Conservation (phyloP, 2,329 filamentous ascomycete genomes). For the Fusarium sororula region DNA sequence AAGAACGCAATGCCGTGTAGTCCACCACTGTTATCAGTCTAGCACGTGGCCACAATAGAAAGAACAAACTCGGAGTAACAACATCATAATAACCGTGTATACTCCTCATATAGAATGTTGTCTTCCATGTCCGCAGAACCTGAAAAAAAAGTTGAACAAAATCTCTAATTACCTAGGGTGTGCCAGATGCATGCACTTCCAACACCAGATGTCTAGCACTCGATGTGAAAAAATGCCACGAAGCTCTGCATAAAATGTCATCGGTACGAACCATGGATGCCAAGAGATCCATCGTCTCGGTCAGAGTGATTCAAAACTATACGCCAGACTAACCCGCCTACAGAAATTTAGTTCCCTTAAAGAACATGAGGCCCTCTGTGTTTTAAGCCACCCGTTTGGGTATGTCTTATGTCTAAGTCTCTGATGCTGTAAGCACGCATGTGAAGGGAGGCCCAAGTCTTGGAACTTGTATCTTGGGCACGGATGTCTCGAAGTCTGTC, state of each 20-base stretch:
- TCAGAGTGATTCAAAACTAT: constrained; percentile 9
- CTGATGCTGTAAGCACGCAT: constrained; percentile 15
- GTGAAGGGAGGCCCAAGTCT: constrained; percentile 17
- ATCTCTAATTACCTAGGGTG: background rate
- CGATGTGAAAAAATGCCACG: constrained; percentile 41
- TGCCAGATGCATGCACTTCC: constrained; percentile 21
- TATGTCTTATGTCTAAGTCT: constrained; percentile 19
- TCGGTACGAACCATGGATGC: constrained; percentile 21
- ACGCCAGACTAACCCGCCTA: constrained; percentile 13
- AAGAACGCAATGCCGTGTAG: background rate
- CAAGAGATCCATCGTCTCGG: constrained; percentile 24
- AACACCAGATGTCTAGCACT: constrained; percentile 1
- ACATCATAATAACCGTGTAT: background rate
- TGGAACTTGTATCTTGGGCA: constrained; percentile 20
- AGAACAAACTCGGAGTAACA: background rate
- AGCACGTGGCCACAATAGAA: constrained; percentile 4
- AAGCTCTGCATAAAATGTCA: constrained; percentile 43
- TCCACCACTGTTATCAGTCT: background rate
- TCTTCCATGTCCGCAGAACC: background rate
- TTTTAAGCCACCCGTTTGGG: constrained; percentile 26
- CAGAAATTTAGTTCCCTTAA: background rate
- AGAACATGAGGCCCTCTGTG: constrained; percentile 29
- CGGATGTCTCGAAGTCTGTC: constrained; percentile 14
- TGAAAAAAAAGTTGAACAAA: background rate
- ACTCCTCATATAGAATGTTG: background rate